These are phyloP conservation scores for Populus hybrid DNA, from an alignment of 441 rosid genomes.

Conservation along the genomic window DNA sequence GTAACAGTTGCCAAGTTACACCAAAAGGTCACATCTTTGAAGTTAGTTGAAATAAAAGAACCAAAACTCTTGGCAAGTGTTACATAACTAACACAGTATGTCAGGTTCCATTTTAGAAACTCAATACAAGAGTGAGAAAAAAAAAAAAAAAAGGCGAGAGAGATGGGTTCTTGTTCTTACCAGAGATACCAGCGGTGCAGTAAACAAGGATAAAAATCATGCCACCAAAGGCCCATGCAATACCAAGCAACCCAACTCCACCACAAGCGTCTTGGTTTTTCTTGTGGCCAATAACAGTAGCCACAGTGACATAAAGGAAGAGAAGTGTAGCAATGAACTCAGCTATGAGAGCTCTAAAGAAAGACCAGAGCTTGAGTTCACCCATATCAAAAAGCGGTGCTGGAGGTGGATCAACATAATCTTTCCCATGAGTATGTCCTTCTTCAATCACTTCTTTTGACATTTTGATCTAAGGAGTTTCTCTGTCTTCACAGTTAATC, in stretches of 20 bases:
- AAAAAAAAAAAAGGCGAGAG: not conserved
- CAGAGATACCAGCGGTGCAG: slow-evolving; percentile 88
- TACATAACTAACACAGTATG: too few species aligned
- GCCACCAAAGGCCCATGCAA: slow-evolving; percentile 94
- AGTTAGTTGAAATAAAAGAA: not conserved
- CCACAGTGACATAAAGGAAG: slow-evolving; percentile 65
- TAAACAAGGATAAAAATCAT: slow-evolving; percentile 79
- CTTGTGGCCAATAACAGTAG: slow-evolving; percentile 71
- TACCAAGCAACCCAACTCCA: slow-evolving; percentile 78
- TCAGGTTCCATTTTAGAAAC: not conserved
- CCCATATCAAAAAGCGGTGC: slow-evolving; percentile 56
- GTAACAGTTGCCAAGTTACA: not conserved
- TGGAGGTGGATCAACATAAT: slow-evolving; percentile 84
- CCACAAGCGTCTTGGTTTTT: slow-evolving; percentile 49
- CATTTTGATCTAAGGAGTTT: slow-evolving; percentile 22
- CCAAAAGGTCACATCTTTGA: not conserved
- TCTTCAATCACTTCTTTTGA: slow-evolving; percentile 52
- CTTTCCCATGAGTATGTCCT: slow-evolving; percentile 44
- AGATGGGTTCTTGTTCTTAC: slow-evolving; percentile 15
- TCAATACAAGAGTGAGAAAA: too few species aligned
- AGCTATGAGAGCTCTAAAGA: slow-evolving; percentile 77
- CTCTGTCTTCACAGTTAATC: not conserved
- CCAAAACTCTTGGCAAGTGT: too few species aligned
- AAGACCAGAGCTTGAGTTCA: slow-evolving; percentile 73
- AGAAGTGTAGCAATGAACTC: slow-evolving; percentile 84